A percentile compares a stretch with the other conserved stretches of the same genome.
Evolutionary conservation across 345 rosid genomes (phyloP).

Genomic region (Brassica nigra): DNA sequence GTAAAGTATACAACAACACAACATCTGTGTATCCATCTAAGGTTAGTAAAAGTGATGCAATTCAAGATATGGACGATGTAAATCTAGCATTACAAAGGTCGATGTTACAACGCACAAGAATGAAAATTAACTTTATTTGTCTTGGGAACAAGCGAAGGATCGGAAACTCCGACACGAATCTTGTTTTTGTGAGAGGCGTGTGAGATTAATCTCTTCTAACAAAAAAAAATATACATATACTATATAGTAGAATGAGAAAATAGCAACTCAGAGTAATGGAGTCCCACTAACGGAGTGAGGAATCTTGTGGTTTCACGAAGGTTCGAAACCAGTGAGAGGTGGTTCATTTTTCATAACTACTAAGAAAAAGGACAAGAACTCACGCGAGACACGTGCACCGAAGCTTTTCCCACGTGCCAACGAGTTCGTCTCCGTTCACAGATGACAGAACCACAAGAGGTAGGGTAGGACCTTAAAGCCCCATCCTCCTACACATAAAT

Average conservation of each 20-base stretch:
- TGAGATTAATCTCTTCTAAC: slow-evolving; percentile 9
- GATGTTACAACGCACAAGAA: slow-evolving; percentile 12
- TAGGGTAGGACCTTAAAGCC: slow-evolving; percentile 20
- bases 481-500: slow-evolving; percentile 16
- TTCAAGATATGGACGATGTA: slow-evolving; percentile 5
- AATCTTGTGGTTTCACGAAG: slow-evolving; percentile 19
- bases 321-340: slow-evolving; percentile 29
- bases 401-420: slow-evolving; percentile 39
- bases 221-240: background rate
- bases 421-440: slow-evolving; percentile 19
- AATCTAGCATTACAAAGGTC: slow-evolving; percentile 13
- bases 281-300: slow-evolving; percentile 27
- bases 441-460: slow-evolving; percentile 13
- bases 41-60: background rate
- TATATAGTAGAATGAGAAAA: slow-evolving; percentile 6
- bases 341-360: background rate
- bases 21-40: background rate
- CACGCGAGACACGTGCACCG: slow-evolving; percentile 37
- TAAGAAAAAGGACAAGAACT: background rate
- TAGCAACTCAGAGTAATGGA: slow-evolving; percentile 22
- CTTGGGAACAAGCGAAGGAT: slow-evolving; percentile 37
- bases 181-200: slow-evolving; percentile 32
- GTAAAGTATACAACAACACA: background rate
- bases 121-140: slow-evolving; percentile 30
- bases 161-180: slow-evolving; percentile 32